Evolutionary conservation across 208 protist genomes (phyloP), one percentile per base, ranked within the genome.

Genomic region (Crithidia mellificae): DNA sequence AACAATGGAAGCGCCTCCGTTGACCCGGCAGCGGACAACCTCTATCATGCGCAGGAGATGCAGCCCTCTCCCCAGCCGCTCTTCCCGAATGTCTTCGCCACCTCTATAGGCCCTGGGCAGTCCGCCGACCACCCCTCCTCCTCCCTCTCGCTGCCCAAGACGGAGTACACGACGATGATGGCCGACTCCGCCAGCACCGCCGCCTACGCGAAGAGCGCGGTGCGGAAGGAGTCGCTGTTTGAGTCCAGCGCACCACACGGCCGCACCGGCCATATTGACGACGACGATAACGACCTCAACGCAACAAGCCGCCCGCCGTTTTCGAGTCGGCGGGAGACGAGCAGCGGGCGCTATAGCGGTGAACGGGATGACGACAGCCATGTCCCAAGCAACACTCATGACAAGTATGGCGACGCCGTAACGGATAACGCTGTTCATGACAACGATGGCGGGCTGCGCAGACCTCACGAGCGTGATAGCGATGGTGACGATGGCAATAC

Each of bases 71-170:
- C 36, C 4, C 34, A 4, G 36, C 54, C 54, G 19, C 15, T 14
- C 24, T 47, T 61, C 24, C 38, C 34, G 12, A 44, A 17, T 38
- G 54, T 44, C 12, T 41, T 61, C 38, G 38, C 38, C 54, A 38
- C 34, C 11, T 3, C 36, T 24, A 47, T n/a, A n/a, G n/a, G 17
- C 56, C 4, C 41, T 38, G 56, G n/a, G 41, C 56, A 34, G 7
- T 57, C 50, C 2, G 50, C 46, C 62, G 53, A 53, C n/a, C 27
- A 62, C 44, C 41, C 64, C 19, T 46, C 64, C 6, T n/a, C 52
- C 5, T 39, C 64, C 27, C 25, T 62, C 39, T 49, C 53, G 4
- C 52, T 61, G 20, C 44, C 41, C 9, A 70, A 51, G 53, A 54
- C 54, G 27, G 64, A 53, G 29, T 54, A 29, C 32, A 70, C 53